Conservation (phyloP, 1,284 basidiomycete genomes). For the Trichosporon sp. region DNA sequence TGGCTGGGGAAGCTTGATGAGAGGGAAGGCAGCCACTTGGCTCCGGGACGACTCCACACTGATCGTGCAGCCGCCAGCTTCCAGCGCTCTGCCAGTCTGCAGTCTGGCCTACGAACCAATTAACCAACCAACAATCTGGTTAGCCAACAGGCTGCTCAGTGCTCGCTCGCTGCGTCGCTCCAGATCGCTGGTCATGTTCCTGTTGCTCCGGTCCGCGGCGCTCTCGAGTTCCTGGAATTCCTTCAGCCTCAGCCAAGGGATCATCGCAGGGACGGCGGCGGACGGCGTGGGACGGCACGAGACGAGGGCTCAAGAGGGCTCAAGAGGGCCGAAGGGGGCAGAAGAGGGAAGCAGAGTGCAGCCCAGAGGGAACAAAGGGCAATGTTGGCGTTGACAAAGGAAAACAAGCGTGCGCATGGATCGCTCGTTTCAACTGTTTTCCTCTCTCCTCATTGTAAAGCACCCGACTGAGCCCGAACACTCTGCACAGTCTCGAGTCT, state of each 20-base stretch:
- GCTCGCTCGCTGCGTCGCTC: neutral
- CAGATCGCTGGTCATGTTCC: neutral
- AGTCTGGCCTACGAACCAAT: too few species aligned
- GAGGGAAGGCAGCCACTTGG: neutral
- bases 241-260: neutral
- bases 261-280: neutral
- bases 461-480: constrained; percentile 2
- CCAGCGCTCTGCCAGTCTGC: too few species aligned
- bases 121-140: too few species aligned
- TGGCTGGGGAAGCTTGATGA: too few species aligned
- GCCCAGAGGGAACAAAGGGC: neutral
- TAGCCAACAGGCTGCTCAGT: too few species aligned
- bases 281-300: neutral
- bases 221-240: neutral
- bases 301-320: neutral
- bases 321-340: too few species aligned
- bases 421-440: neutral
- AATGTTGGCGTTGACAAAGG: neutral
- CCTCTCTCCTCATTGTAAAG: neutral
- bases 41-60: neutral
- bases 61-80: too few species aligned
- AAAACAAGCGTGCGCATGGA: neutral
- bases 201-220: neutral
- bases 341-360: too few species aligned
- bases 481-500: neutral